These are phyloP conservation scores for Calonectria montana DNA, from an alignment of 2,329 filamentous ascomycete genomes.

Conservation along the genomic window DNA sequence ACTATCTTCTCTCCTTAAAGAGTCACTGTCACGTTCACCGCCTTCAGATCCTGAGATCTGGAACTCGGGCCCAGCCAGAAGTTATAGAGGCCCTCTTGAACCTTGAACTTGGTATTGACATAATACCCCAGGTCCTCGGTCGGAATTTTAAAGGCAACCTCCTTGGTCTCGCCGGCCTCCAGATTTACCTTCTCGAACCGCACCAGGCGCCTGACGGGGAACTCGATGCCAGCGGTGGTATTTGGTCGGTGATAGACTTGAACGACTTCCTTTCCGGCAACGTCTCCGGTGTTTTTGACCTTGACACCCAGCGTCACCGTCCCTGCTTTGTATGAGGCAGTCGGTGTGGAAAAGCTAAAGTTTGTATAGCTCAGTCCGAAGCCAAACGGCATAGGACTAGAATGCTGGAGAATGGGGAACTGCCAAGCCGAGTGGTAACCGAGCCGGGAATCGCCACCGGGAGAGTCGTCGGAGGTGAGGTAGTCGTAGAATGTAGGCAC, in stretches of 20 bases:
- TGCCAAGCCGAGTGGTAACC: conserved; percentile 61
- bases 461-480: conserved; percentile 70
- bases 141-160: conserved; percentile 46
- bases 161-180: conserved; percentile 61
- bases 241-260: conserved; percentile 64
- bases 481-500: conserved; percentile 74
- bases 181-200: conserved; percentile 71
- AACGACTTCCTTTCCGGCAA: conserved; percentile 61
- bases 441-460: conserved; percentile 67
- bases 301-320: conserved; percentile 59
- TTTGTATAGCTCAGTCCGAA: conserved; percentile 74
- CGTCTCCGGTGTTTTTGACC: conserved; percentile 67
- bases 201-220: conserved; percentile 67
- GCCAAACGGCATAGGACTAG: conserved; percentile 57
- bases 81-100: conserved; percentile 41
- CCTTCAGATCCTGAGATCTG: conserved; percentile 31
- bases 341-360: conserved; percentile 62
- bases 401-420: conserved; percentile 40
- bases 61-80: conserved; percentile 48
- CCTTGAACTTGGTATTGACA: conserved; percentile 37
- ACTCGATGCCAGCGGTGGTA: conserved; percentile 59
- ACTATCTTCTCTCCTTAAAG: neutral
- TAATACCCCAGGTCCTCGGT: conserved; percentile 45
- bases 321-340: conserved; percentile 46
- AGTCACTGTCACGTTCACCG: conserved; percentile 29